Base-by-base conservation (phyloP, 306 rosid species). In the Rosa rugosa region DNA sequence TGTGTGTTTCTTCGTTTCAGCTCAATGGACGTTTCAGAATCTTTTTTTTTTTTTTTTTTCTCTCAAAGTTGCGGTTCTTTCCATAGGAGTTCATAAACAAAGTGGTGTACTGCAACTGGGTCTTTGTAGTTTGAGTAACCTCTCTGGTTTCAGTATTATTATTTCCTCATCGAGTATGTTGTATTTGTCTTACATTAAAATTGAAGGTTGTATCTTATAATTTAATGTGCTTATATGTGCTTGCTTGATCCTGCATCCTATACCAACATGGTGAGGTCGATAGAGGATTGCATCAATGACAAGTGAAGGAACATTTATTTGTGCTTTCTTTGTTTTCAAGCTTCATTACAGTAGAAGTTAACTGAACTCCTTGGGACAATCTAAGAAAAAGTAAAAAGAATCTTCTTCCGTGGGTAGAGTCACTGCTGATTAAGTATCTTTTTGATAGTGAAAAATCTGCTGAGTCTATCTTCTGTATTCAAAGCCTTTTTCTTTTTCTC, bases 51-150 rank as follows among this genome's bases (percentile, higher is more conserved):
- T 1, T 6, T 18, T 8, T 53, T 31, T 2, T 2, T 31, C 36
- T 53, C n/a, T 14, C 72, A 80, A 11, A 31, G 57, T 66, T 34
- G 49, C 14, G 73, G 50, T 18, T 57, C n/a, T 65, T 76, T 38
- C 36, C 34, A 56, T 16, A 38, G 73, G 13, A 71, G 40, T 80
- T 69, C 57, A 20, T 11, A 40, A 41, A 25, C 13, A 42, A 69
- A 71, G 54, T 69, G 54, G 71, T 72, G 23, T 46, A 64, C 41
- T 25, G 77, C 46, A 60, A 18, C 72, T 68, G 75, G 79, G 82
- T 59, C 75, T 63, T 45, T 46, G 31, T 75, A n/a, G 77, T 70
- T 38, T 81, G 12, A 13, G 25, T 17, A 44, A 72, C 56, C 27
- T 22, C 27, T 13, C 0, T 62, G 54, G 16, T 23, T 65, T 73